Evolutionary conservation across 2,329 filamentous ascomycete genomes (phyloP), one percentile per base, ranked within the genome.

Genomic region (Graphiopsis chlorocephala): DNA sequence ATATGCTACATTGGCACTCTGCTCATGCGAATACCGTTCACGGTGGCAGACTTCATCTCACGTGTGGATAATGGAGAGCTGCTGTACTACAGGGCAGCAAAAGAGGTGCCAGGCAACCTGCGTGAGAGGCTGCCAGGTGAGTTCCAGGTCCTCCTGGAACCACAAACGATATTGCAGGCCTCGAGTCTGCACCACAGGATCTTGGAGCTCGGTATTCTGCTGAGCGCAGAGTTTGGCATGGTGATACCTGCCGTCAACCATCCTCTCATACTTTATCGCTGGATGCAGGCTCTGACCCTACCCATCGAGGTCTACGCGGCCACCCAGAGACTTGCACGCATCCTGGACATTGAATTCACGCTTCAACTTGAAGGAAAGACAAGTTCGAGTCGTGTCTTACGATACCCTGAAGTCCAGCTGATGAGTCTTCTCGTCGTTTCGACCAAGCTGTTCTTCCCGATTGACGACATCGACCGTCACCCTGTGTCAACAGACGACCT

Each of bases 1-100:
- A 75, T 97, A 12, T 93, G 91, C 73, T 97, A 97, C 78, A 77
- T 97, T 35, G 93, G 87, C 1, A 87, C 87, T 42, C 72, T 95
- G 53, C 80, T 97, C 28, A 81, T 97, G 70, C 87, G 90, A 64
- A 81, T 95, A 64, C 92, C 93, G 0, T 82, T 91, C n/a, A 87
- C 88, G 25, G 80, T 94, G 8, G 89, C 87, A 12, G 91, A 96
- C 68, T 77, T 98, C 14, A 83, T 83, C 67, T 73, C 74, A 52
- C 96, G 91, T 88, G 86, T 86, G 17, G 85, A 84, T 56, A 80
- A 80, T 64, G 88, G 88, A 55, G 85, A 90, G 63, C 82, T 98
- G 28, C 84, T 90, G 0, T 98, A 90, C 75, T 84, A 90, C 53
- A 82, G 86, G 69, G 89, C 90, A 23, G 78, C 83, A 53, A 80